Evolutionary conservation across 2,329 filamentous ascomycete genomes (phyloP).

Genomic region (Thielaviopsis populi): DNA sequence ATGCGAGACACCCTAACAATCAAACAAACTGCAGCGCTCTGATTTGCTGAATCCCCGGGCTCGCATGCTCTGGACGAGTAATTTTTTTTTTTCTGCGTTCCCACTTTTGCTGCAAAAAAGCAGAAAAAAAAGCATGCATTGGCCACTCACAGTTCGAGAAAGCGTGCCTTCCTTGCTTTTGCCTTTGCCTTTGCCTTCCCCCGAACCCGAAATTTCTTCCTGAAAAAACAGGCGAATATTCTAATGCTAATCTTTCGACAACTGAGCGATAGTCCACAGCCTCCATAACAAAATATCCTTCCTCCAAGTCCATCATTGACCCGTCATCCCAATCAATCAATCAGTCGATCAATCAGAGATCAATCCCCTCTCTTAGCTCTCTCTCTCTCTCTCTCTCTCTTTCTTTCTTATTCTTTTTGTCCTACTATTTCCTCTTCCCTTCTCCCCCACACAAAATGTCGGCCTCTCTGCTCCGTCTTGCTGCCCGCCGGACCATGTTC

Average conservation of each 20-base stretch:
- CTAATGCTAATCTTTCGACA: not conserved
- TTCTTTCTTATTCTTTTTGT: not conserved
- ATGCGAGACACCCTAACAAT: not conserved
- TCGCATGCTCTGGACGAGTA: not conserved
- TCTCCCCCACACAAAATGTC: conserved; percentile 35
- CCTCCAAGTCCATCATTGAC: conserved; percentile 4
- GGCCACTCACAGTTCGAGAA: conserved; percentile 9
- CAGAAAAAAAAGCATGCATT: conserved; percentile 13
- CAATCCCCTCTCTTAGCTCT: conserved; percentile 13
- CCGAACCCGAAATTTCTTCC: conserved; percentile 5
- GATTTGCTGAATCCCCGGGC: conserved; percentile 7
- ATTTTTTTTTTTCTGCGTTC: conserved; percentile 15
- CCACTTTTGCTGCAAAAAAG: conserved; percentile 12
- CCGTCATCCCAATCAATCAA: conserved; percentile 9
- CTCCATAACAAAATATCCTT: conserved; percentile 10
- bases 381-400: conserved; percentile 20
- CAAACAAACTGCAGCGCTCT: conserved; percentile 12
- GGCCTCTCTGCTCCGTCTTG: conserved; percentile 55
- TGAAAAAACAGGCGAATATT: conserved; percentile 17
- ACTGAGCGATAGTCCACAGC: conserved; percentile 12
- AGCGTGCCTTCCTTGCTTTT: conserved; percentile 4
- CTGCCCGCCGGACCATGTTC: conserved; percentile 49
- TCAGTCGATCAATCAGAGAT: conserved; percentile 19
- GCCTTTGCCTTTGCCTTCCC: conserved; percentile 13
- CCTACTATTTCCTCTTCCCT: not conserved